phyloP scores from a whole-genome alignment of 768 basidiomycete species.

The Pholiota conissans region DNA sequence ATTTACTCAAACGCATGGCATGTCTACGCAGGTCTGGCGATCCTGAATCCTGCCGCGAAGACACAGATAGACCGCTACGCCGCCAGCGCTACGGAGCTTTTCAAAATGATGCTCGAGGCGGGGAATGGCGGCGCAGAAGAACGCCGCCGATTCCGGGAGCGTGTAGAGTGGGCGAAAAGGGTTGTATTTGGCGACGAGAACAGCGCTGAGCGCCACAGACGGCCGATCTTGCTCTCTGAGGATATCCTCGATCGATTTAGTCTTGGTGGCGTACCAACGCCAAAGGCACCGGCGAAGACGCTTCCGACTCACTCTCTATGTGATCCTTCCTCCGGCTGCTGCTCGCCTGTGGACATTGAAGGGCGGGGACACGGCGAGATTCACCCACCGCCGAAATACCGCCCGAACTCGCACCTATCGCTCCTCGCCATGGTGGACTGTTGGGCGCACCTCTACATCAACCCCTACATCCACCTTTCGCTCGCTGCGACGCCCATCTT shows the following conservation, averaged over 20 bases:
- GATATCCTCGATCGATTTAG: conserved; percentile 89
- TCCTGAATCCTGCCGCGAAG: conserved; percentile 90
- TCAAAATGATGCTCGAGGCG: conserved; percentile 84
- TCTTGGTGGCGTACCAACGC: conserved; percentile 48
- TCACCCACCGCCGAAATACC: conserved; percentile 45
- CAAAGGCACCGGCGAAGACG: conserved; percentile 7
- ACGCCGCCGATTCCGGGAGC: conserved; percentile 54
- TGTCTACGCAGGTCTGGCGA: conserved; percentile 98
- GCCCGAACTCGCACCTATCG: conserved; percentile 87
- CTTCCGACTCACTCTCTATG: background rate
- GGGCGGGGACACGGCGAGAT: conserved; percentile 5
- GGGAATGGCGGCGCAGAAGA: conserved; percentile 31
- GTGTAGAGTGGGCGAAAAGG: conserved; percentile 74
- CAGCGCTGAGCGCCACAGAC: conserved; percentile 23
- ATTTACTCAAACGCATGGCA: conserved; percentile 99
- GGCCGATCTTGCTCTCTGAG: conserved; percentile 81
- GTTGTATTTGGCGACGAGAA: conserved; percentile 66
- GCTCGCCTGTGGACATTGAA: conserved; percentile 10
- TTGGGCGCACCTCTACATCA: conserved; percentile 86
- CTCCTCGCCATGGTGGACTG: conserved; percentile 98
- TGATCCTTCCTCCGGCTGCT: conserved; percentile 9
- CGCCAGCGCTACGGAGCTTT: conserved; percentile 80
- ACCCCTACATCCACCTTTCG: conserved; percentile 87
- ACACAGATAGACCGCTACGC: conserved; percentile 92
- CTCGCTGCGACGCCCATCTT: conserved; percentile 97